Evolutionary conservation across 306 rosid species (phyloP), one percentile per base, ranked within the genome.

Genomic region (Cucumis hystrix): DNA sequence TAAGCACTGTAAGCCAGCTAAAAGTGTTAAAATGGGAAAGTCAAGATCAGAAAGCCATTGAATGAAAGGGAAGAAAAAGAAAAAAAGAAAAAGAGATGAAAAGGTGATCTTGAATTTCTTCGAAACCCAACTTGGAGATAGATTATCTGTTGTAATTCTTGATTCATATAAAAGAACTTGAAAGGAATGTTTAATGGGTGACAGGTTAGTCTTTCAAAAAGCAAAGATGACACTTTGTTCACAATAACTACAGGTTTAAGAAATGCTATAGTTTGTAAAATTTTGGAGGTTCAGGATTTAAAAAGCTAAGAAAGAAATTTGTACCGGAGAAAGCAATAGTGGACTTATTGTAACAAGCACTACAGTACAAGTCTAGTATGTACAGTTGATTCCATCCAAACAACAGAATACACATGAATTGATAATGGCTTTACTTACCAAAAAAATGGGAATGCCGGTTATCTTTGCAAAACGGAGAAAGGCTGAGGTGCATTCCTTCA

Each of bases 401-500:
- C 74, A 67, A 40, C 33, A 67, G 51, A 37, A 67, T n/a, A 41
- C 33, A 75, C 17, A 12, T 75, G 15, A 54, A 75, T 56, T 21
- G 6, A 70, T 63, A 63, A 35, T 39, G 55, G 40, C 63, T 49
- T 61, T 40, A 54, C 91, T 86, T 80, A 95, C 98, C 97, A 95
- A 80, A 49, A 95, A 79, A 74, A 95, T 86, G 15, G 98, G 90
- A 70, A 91, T 83, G 61, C 88, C 85, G 23, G 97, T 95, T 51
- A 74, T 88, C 90, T 95, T 92, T 7, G 97, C 93, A 87, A 89
- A 92, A 71, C 86, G 88, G 84, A 92, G 90, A 91, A 95, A 81
- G 77, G 97, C 91, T 17, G 91, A 79, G 21, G 97, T 90, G 78
- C 98, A 95, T 85, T 95, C 98, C 87, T 88, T 95, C 80, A 95